Evolutionary conservation across 75 land plant species (phyloP), one percentile per base, ranked within the genome.

Genomic region (Cryptomeria japonica): DNA sequence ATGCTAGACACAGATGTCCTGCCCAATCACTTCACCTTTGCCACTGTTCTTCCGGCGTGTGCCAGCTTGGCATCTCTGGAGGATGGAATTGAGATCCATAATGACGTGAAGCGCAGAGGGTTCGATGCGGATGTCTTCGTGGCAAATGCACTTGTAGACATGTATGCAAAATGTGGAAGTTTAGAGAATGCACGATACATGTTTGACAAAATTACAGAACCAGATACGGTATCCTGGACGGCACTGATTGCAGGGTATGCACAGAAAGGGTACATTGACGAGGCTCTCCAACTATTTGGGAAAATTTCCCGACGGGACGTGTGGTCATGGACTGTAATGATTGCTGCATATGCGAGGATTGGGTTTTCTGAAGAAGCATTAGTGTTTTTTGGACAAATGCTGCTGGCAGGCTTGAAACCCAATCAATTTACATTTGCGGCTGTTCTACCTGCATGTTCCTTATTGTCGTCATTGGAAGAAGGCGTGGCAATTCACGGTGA

Each of bases 291-390:
- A 64, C 46, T 55, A 28, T 88, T 88, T 25, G 31, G 37, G 34
- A 34, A 76, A 37, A 76, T 76, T 19, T 72, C 77, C 36, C 14
- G 72, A 14, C 22, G 46, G 25, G 83, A 88, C 86, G 89, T 87
- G 32, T 53, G 87, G 19, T 88, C 89, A 75, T 88, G 89, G 89
- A 87, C 56, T 22, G 55, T 88, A 32, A 88, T 88, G 37, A 85
- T 88, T 37, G 88, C 87, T 44, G 88, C 46, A n/a, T 88, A 55
- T 86, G 42, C 78, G n/a, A 64, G 56, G 25, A 34, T 58, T 28
- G 89, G 89, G 4, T 11, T 58, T 64, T 34, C 44, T 31, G 31
- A 51, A 19, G 13, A 47, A 75, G 88, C 89, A 55, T 42, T 88
- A 19, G 88, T 22, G 22, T 88, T 88, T 18, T 88, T 75, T 78